These are phyloP conservation scores for Aureobasidium sp. DNA, from an alignment of 2,329 filamentous ascomycete genomes.

Conservation along the genomic window DNA sequence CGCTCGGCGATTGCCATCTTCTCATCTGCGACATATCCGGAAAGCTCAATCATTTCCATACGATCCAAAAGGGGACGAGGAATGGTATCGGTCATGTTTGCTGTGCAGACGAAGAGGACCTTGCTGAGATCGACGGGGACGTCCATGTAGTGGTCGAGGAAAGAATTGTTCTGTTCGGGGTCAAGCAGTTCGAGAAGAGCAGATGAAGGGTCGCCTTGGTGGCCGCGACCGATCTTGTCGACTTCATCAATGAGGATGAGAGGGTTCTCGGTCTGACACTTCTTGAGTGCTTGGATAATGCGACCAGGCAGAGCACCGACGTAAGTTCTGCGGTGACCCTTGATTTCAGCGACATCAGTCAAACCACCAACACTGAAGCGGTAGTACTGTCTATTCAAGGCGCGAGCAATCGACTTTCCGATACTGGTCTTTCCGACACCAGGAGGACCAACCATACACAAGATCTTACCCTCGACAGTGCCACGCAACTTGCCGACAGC, in stretches of 20 bases:
- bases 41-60: conserved; percentile 96
- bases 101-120: conserved; percentile 96
- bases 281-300: conserved; percentile 97
- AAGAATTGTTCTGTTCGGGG: conserved; percentile 94
- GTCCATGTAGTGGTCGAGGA: conserved; percentile 97
- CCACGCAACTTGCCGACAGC: conserved; percentile 94
- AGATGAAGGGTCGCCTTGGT: conserved; percentile 92
- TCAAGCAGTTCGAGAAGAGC: conserved; percentile 89
- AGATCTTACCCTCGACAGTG: conserved; percentile 94
- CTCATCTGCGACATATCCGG: conserved; percentile 93
- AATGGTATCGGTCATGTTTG: conserved; percentile 98
- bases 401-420: conserved; percentile 92
- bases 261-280: conserved; percentile 97
- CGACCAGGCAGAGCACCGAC: conserved; percentile 91
- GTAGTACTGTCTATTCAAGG: conserved; percentile 93
- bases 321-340: conserved; percentile 92
- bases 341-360: conserved; percentile 97
- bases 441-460: conserved; percentile 94
- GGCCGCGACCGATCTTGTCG: conserved; percentile 94
- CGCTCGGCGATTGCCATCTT: conserved; percentile 97
- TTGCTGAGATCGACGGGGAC: conserved; percentile 96
- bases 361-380: conserved; percentile 95
- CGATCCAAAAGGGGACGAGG: conserved; percentile 86
- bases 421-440: conserved; percentile 99
- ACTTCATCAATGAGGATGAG: conserved; percentile 94